Evolutionary conservation across 805 yeast species (phyloP).

Genomic region (Barnettozyma californica): DNA sequence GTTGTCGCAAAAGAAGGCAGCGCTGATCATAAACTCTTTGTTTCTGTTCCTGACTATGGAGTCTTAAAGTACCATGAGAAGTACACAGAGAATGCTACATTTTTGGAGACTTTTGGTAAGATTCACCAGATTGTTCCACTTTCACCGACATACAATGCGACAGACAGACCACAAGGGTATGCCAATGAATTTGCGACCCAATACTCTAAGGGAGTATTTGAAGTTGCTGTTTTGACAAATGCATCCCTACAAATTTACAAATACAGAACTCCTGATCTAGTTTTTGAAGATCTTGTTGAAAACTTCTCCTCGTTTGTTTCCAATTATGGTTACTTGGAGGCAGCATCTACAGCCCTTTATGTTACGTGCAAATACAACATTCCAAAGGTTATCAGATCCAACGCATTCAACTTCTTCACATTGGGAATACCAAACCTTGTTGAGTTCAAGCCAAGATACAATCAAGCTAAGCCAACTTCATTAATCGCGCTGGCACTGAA

Average conservation of each 20-base stretch:
- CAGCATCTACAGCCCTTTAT: conserved; percentile 83
- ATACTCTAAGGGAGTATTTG: conserved; percentile 59
- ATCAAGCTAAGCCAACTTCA: conserved; percentile 7
- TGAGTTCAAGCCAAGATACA: conserved; percentile 38
- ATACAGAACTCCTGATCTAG: conserved; percentile 74
- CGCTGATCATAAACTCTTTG: conserved; percentile 48
- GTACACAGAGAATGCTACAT: conserved; percentile 77
- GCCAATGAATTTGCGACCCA: conserved; percentile 86
- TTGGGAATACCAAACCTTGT: conserved; percentile 37
- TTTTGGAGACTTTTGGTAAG: conserved; percentile 51
- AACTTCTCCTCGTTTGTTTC: conserved; percentile 65
- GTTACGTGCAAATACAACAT: conserved; percentile 72
- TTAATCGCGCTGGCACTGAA: conserved; percentile 12
- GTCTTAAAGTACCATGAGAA: conserved; percentile 66
- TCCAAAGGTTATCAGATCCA: conserved; percentile 43
- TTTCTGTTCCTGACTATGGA: conserved; percentile 82
- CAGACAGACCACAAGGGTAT: conserved; percentile 72
- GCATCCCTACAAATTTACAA: conserved; percentile 72
- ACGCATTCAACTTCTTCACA: conserved; percentile 38
- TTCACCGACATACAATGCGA: conserved; percentile 65
- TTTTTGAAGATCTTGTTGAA: conserved; percentile 65
- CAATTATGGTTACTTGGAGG: conserved; percentile 82
- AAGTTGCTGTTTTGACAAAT: conserved; percentile 78
- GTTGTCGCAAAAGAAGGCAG: conserved; percentile 36
- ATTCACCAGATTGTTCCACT: conserved; percentile 72